A percentile compares a stretch with the other conserved stretches of the same genome.
Conservation (phyloP, 1,284 basidiomycete genomes). For the Coniferiporia sulphurascens region DNA sequence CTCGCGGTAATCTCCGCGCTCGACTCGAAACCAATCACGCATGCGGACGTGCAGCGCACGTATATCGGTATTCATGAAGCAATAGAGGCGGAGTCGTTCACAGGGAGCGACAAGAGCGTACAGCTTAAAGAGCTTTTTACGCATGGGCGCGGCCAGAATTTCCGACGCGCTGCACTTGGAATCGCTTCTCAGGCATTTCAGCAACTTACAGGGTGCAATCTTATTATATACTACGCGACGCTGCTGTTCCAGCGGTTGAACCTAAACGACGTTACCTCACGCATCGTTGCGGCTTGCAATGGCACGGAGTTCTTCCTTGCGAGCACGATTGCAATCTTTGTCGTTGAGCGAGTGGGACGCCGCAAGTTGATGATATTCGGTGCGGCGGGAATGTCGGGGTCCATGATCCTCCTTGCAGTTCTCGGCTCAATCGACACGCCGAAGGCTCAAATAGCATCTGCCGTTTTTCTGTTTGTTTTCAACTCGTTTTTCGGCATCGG, state of each 20-base stretch:
- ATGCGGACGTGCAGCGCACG: constrained; percentile 48
- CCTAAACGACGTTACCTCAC: constrained; percentile 53
- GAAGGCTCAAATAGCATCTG: constrained; percentile 47
- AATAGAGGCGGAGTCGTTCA: constrained; percentile 34
- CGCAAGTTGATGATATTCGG: constrained; percentile 67
- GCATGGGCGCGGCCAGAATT: constrained; percentile 57
- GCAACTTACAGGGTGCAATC: constrained; percentile 61
- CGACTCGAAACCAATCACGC: constrained; percentile 48
- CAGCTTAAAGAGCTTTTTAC: constrained; percentile 51
- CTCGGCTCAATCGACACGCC: constrained; percentile 45
- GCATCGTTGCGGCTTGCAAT: constrained; percentile 65
- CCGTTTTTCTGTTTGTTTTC: constrained; percentile 62
- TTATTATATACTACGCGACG: constrained; percentile 58
- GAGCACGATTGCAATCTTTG: constrained; percentile 49
- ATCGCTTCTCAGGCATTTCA: constrained; percentile 66
- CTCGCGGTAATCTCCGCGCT: constrained; percentile 59
- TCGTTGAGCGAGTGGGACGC: constrained; percentile 61
- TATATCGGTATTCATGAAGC: constrained; percentile 53
- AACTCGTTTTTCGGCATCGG: constrained; percentile 70
- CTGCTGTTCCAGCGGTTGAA: constrained; percentile 56
- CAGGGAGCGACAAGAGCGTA: constrained; percentile 23
- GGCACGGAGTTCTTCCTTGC: constrained; percentile 67
- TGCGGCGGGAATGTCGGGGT: constrained; percentile 56
- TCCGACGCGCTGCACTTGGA: constrained; percentile 54
- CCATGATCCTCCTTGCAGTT: constrained; percentile 55